Base-by-base conservation (phyloP, 2,329 filamentous ascomycete species). In the Colletotrichum sp. region DNA sequence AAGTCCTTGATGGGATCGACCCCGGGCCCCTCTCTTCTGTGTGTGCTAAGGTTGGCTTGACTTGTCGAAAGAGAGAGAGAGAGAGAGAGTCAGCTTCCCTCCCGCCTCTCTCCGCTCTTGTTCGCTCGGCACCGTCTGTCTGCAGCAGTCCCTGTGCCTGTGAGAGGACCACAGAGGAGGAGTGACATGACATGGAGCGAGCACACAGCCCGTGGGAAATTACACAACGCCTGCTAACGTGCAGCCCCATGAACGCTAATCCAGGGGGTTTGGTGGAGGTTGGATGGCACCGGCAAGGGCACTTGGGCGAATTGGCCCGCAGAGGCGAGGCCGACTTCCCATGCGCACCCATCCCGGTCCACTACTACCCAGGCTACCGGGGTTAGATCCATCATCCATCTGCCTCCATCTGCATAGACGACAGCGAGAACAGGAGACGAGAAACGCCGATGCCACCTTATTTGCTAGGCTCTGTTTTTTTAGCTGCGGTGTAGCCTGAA, bases 1-100 rank as follows among this genome's bases (percentile, higher is more conserved):
- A 60, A 76, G 73, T 73, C 55, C 71, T 69, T 13, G 36, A 73
- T 16, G n/a, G 64, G 67, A 69, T 68, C 55, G 64, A 66, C 71
- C 52, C 64, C 52, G 59, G 64, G 71, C 71, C 52, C 64, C 52
- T 68, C 49, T 68, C 52, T 76, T 30, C 71, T 81, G 79, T 57
- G 13, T 18, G 63, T 57, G 26, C 16, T 57, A 39, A 65, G 55
- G n/a, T 55, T 24, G 28, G 36, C 18, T 59, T 30, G 55, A 26
- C 44, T 52, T 52, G 44, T 24, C 44, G 21, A 30, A n/a, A 28
- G 59, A 13, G 24, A 63, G 68, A 39, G 78, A 28, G 59, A 13
- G 24, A 63, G 68, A 39, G 78, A 79, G 80, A 82, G 80, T 79
- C 78, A 79, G 72, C 73, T 60, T 66, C 62, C 60, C 68, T 65